phyloP scores from a whole-genome alignment of 768 basidiomycete species.

The Glaciozyma antarctica region DNA sequence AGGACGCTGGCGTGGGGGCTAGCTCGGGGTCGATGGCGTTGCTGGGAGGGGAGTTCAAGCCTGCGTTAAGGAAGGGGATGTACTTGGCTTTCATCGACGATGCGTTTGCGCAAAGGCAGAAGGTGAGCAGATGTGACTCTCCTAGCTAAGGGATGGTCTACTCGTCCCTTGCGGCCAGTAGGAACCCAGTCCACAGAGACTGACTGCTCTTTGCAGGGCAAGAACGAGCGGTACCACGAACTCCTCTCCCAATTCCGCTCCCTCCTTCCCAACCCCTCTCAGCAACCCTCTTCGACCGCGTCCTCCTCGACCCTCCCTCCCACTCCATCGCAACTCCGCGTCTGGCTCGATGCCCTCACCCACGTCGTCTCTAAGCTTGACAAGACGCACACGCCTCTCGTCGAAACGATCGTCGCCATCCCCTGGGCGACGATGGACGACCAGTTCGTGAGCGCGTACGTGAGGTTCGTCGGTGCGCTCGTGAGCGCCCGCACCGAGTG shows the following conservation, averaged over 20 bases:
- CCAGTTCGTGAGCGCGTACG: conserved; percentile 75
- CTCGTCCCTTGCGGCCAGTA: neutral
- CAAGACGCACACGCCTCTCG: conserved; percentile 63
- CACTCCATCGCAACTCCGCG: conserved; percentile 49
- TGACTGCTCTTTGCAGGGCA: conserved; percentile 48
- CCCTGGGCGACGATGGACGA: conserved; percentile 87
- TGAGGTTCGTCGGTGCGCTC: conserved; percentile 79
- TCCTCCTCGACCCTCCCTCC: conserved; percentile 40
- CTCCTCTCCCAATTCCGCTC: conserved; percentile 68
- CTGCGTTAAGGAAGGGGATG: conserved; percentile 48
- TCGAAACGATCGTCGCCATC: conserved; percentile 74
- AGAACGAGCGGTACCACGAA: conserved; percentile 68
- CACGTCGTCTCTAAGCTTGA: conserved; percentile 88
- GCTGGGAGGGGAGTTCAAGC: neutral
- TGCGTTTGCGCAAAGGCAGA: conserved; percentile 61
- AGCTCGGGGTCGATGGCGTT: neutral
- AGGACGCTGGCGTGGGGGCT: neutral
- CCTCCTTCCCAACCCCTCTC: conserved; percentile 16
- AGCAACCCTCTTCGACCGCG: conserved; percentile 29
- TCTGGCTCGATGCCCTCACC: conserved; percentile 77
- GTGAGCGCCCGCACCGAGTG: conserved; percentile 87
- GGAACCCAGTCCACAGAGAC: neutral
- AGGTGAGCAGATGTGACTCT: conserved; percentile 46
- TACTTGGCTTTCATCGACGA: conserved; percentile 73
- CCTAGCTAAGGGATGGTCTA: neutral